A percentile compares a stretch with the other conserved stretches of the same genome.
Evolutionary conservation across 1,284 basidiomycete species (phyloP).

Genomic region (Malassezia cuniculi): DNA sequence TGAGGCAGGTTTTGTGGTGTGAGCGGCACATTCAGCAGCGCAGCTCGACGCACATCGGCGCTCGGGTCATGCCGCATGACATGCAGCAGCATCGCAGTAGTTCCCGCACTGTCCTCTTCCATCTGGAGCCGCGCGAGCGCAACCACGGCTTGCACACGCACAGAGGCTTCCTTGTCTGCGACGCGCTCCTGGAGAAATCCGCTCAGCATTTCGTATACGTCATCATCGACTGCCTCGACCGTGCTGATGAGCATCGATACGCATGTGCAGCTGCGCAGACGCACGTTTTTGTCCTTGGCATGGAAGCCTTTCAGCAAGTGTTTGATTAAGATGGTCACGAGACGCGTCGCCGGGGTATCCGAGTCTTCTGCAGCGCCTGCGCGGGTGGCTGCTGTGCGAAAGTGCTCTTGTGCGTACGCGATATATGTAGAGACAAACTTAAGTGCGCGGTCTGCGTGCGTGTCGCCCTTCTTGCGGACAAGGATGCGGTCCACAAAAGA

Average conservation of each 20-base stretch:
- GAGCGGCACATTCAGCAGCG: constrained; percentile 65
- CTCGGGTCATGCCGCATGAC: constrained; percentile 56
- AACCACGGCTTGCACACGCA: constrained; percentile 71
- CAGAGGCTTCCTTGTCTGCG: constrained; percentile 68
- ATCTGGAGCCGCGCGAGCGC: constrained; percentile 72
- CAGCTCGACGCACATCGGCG: constrained; percentile 70
- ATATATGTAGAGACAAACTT: constrained; percentile 76
- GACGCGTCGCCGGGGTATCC: constrained; percentile 60
- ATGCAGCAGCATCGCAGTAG: constrained; percentile 59
- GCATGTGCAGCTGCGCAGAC: constrained; percentile 69
- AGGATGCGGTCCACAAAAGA: constrained; percentile 60
- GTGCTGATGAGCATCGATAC: constrained; percentile 45
- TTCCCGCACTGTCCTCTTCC: constrained; percentile 45
- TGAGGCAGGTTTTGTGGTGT: constrained; percentile 53
- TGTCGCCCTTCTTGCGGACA: constrained; percentile 69
- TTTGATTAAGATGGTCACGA: constrained; percentile 57
- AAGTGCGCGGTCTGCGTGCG: constrained; percentile 64
- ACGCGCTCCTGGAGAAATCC: constrained; percentile 62
- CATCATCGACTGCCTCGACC: constrained; percentile 50
- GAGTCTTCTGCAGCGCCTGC: constrained; percentile 53
- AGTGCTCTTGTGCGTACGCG: constrained; percentile 48
- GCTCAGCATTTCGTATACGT: constrained; percentile 60
- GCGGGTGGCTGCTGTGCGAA: constrained; percentile 21
- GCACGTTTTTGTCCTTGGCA: constrained; percentile 77
- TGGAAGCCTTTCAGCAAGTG: constrained; percentile 70